Conservation (phyloP, 2,329 filamentous ascomycete species). For the Scortechinia acanthostroma region DNA sequence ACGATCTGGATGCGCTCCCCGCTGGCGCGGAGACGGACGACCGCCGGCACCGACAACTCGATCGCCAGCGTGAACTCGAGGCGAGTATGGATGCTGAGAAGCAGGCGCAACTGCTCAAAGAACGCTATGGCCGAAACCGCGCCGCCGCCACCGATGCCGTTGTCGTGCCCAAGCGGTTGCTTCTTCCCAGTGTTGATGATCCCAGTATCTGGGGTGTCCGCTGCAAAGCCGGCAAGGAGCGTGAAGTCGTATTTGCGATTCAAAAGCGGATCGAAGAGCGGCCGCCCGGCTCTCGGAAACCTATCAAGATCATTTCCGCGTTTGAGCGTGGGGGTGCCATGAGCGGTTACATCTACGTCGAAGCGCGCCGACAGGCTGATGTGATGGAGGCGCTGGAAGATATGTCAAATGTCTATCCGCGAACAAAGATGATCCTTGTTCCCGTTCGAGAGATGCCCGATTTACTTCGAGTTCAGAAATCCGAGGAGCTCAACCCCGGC, state of each 20-base stretch:
- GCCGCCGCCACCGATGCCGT: constrained; percentile 62
- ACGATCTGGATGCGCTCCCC: constrained; percentile 52
- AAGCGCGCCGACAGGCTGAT: constrained; percentile 80
- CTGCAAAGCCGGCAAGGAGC: constrained; percentile 91
- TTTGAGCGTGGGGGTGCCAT: constrained; percentile 85
- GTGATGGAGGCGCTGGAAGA: constrained; percentile 77
- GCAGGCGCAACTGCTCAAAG: constrained; percentile 76
- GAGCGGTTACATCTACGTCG: constrained; percentile 92
- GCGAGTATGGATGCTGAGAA: constrained; percentile 70
- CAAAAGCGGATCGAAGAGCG: constrained; percentile 84
- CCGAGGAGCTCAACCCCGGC: constrained; percentile 74
- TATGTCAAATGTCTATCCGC: constrained; percentile 82
- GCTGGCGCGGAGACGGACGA: constrained; percentile 56
- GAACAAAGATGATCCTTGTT: constrained; percentile 78
- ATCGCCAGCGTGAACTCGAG: constrained; percentile 52
- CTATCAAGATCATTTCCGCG: constrained; percentile 77
- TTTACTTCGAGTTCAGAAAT: constrained; percentile 82
- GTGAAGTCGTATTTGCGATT: constrained; percentile 80
- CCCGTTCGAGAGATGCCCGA: constrained; percentile 97
- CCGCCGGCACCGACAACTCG: constrained; percentile 56
- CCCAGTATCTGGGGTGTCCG: constrained; percentile 91
- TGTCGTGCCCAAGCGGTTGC: constrained; percentile 74
- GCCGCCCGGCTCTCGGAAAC: constrained; percentile 63
- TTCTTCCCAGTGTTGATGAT: constrained; percentile 89
- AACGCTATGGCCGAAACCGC: constrained; percentile 78